A percentile compares a stretch with the other conserved stretches of the same genome.
Evolutionary conservation across 441 rosid species (phyloP).

Genomic region (Breynia disticha): DNA sequence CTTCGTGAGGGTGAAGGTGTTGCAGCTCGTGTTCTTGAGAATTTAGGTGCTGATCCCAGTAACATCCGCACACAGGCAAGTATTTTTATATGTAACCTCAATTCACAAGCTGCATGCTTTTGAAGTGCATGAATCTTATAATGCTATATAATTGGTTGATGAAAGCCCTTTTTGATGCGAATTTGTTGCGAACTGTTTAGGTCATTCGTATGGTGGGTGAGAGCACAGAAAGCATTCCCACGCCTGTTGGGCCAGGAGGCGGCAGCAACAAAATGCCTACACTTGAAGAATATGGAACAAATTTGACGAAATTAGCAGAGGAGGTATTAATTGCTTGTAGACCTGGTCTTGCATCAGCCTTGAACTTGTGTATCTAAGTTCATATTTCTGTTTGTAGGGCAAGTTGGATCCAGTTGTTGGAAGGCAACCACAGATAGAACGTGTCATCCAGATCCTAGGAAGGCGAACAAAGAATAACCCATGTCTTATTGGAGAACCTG

Average conservation of each 20-base stretch:
- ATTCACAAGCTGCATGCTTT: no score
- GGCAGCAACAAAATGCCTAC: conserved; percentile 89
- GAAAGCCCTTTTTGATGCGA: background rate
- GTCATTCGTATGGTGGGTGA: conserved; percentile 98
- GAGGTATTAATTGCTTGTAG: conserved; percentile 40
- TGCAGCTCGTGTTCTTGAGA: conserved; percentile 98
- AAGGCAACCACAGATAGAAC: conserved; percentile 43
- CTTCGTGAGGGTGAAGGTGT: conserved; percentile 99
- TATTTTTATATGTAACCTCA: background rate
- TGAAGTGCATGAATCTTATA: background rate
- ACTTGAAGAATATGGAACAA: conserved; percentile 98
- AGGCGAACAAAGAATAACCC: conserved; percentile 55
- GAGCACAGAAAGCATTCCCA: conserved; percentile 71
- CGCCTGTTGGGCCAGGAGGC: conserved; percentile 70
- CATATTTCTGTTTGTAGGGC: conserved; percentile 21
- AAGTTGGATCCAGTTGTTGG: conserved; percentile 56
- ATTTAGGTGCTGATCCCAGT: conserved; percentile 87
- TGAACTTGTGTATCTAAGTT: background rate
- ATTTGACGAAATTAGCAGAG: conserved; percentile 91
- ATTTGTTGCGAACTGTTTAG: conserved; percentile 21
- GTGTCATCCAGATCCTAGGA: conserved; percentile 45
- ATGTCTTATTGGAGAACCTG: conserved; percentile 55
- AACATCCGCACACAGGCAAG: conserved; percentile 90
- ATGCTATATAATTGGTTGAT: background rate
- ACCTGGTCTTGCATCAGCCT: background rate